Conservation (phyloP, 495 filamentous ascomycete genomes). For the Penicillium waksmanii region DNA sequence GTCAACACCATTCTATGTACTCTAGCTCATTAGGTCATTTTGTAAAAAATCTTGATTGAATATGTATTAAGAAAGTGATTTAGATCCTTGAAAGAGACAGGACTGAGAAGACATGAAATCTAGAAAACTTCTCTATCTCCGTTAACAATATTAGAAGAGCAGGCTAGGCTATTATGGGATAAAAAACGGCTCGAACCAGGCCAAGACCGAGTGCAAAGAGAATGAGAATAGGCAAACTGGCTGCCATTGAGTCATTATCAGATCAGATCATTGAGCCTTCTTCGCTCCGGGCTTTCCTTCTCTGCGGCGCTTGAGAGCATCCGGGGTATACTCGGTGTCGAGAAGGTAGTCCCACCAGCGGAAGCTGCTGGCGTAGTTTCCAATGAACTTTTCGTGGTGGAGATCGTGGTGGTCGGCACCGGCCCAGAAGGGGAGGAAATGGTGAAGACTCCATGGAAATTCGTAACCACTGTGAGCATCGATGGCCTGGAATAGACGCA, state of each 20-base stretch:
- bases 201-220: too few species aligned
- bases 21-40: too few species aligned
- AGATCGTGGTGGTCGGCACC: constrained; percentile 95
- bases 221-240: too few species aligned
- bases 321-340: constrained; percentile 90
- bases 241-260: background rate
- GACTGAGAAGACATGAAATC: too few species aligned
- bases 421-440: constrained; percentile 97
- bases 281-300: constrained; percentile 73
- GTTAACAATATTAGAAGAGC: too few species aligned
- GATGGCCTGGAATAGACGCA: constrained; percentile 95
- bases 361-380: constrained; percentile 97
- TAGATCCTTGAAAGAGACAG: too few species aligned
- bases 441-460: constrained; percentile 94
- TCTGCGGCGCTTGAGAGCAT: constrained; percentile 80
- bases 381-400: constrained; percentile 97
- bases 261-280: constrained; percentile 45
- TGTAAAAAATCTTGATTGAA: too few species aligned
- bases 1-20: too few species aligned
- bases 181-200: too few species aligned
- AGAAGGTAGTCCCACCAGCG: constrained; percentile 97
- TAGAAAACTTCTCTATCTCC: too few species aligned
- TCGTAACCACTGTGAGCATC: constrained; percentile 97
- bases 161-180: too few species aligned
- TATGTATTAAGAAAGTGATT: too few species aligned